Evolutionary conservation across 148 eudicot genomes (phyloP), one percentile per base, ranked within the genome.

Genomic region (Camellia granthamiana): DNA sequence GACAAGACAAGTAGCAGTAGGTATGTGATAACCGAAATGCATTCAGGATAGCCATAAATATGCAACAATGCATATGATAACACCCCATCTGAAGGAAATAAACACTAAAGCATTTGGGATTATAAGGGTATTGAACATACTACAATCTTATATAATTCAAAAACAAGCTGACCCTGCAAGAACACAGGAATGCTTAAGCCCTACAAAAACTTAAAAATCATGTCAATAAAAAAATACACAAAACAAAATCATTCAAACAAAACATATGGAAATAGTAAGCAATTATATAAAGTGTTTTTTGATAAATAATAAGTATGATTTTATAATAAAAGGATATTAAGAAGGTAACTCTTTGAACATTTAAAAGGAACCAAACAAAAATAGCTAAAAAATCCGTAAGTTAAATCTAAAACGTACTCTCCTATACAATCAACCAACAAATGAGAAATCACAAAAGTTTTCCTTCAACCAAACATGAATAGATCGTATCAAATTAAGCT

Each of bases 61-160:
- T 18, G 55, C 55, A 6, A n/a, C 15, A 44, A 51, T 30, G n/a
- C 54, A 70, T 18, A 69, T 44, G 72, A 68, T 2, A 12, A 41
- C 49, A 4, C 72, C 51, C 72, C 16, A 66, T 69, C 72, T 69
- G 47, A 69, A 69, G 47, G 8, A 69, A 46, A 44, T 69, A 69
- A 47, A 30, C 43, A 43, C 4, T 19, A 18, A 47, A 70, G 51
- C 72, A n/a, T 68, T 15, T 41, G n/a, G 9, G 19, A 43, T 4
- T 42, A 49, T 0, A 9, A 49, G 59, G 38, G 41, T 2, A n/a
- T 71, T 52, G 19, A 70, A 7, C 30, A 70, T 3, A 52, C 23
- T 18, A n/a, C 11, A 18, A 3, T 69, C 73, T 18, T 18, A 60
- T 4, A 21, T 19, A 21, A 63, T 19, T 63, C 67, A 63, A 63